These are phyloP conservation scores for Talaromyces albobiverticillius DNA, from an alignment of 2,329 filamentous ascomycete species.

Conservation along the genomic window DNA sequence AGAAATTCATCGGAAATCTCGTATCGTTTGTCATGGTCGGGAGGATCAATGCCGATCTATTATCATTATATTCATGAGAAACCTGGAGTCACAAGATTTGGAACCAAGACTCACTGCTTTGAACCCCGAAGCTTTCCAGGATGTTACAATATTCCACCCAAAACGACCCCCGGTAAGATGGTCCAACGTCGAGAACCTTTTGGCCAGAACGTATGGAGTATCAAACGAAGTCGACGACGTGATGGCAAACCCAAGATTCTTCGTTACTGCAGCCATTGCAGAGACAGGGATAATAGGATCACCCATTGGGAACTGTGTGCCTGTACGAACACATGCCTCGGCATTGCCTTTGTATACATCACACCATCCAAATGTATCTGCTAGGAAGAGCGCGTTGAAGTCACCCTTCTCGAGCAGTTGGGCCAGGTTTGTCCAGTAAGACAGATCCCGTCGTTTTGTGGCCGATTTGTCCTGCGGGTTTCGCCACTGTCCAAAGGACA, in stretches of 20 bases:
- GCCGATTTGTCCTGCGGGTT: constrained; percentile 32
- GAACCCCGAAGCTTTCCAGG: constrained; percentile 65
- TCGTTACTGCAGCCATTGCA: constrained; percentile 66
- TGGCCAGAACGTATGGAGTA: constrained; percentile 64
- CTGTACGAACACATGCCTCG: constrained; percentile 58
- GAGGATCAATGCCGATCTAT: constrained; percentile 37
- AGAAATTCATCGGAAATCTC: constrained; percentile 63
- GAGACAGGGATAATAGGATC: constrained; percentile 62
- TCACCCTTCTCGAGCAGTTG: constrained; percentile 47
- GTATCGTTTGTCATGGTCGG: constrained; percentile 64
- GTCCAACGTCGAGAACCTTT: constrained; percentile 63
- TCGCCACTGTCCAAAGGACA: constrained; percentile 30
- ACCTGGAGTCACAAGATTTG: no score
- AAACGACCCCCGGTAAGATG: constrained; percentile 63
- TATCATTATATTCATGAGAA: neutral
- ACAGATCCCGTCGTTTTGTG: constrained; percentile 38
- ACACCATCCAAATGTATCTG: constrained; percentile 56
- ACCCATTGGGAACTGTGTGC: constrained; percentile 68
- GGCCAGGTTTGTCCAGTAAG: constrained; percentile 48
- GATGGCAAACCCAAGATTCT: constrained; percentile 65
- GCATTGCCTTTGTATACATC: constrained; percentile 65
- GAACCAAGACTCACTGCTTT: constrained; percentile 58
- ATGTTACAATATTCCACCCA: constrained; percentile 65
- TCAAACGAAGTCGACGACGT: constrained; percentile 68
- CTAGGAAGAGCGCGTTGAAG: constrained; percentile 52